A percentile compares a stretch with the other conserved stretches of the same genome.
Conservation (phyloP, 192 early-diverging fungal species). For the Entophlyctis luteolus region DNA sequence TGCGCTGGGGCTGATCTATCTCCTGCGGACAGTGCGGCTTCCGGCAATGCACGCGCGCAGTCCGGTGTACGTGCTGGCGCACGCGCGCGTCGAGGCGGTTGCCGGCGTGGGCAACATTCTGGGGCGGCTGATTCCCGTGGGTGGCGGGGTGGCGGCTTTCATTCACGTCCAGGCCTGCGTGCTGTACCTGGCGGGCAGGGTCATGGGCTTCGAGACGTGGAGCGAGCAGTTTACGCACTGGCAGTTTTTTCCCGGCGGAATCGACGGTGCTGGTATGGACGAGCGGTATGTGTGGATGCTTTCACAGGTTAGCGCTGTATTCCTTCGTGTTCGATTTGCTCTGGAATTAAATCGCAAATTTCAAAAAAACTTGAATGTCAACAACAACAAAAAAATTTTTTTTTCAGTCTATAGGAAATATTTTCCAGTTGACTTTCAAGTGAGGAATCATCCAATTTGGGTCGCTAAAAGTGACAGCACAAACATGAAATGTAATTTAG, state of each 20-base stretch:
- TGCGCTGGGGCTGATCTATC: background rate
- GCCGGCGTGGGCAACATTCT: slow-evolving; percentile 15
- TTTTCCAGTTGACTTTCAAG: slow-evolving; percentile 25
- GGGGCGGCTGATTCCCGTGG: slow-evolving; percentile 2
- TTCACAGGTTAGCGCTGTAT: background rate
- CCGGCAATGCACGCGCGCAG: slow-evolving; percentile 5
- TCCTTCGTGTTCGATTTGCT: background rate
- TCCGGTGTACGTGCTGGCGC: background rate
- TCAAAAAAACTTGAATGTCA: background rate
- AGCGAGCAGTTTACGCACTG: slow-evolving; percentile 5
- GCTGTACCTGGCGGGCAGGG: slow-evolving; percentile 13
- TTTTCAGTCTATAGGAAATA: slow-evolving; percentile 27
- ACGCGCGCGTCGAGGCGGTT: background rate
- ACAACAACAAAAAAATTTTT: too few relatives aligned
- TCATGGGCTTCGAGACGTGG: slow-evolving; percentile 5
- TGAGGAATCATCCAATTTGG: background rate
- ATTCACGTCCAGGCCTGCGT: slow-evolving; percentile 28
- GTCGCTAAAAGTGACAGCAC: too few relatives aligned
- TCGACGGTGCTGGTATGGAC: background rate
- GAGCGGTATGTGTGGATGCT: slow-evolving; percentile 20
- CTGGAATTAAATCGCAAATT: background rate
- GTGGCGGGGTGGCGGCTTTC: background rate
- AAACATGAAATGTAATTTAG: background rate
- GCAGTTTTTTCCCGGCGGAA: slow-evolving; percentile 5
- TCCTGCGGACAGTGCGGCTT: background rate